Base-by-base conservation (phyloP, 1,284 basidiomycete genomes). In the Vanrija humicola region DNA sequence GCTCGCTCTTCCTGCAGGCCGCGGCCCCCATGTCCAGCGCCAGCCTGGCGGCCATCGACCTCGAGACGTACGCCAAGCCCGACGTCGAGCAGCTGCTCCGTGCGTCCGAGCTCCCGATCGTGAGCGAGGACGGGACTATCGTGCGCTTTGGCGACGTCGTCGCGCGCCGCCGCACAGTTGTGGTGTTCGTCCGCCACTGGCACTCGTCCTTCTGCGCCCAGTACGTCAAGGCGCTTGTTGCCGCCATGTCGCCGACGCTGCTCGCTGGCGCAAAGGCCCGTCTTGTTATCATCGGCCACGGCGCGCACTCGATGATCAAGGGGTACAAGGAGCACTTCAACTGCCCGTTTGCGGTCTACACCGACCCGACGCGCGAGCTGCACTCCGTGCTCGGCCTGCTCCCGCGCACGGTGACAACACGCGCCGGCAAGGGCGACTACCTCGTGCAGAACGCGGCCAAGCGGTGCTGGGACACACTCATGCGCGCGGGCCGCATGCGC, bases 191-290 rank as follows among this genome's bases (percentile, higher is more conserved):
- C 16, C 67, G 75, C n/a, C 75, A 78, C 64, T 78, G 73, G 74
- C 77, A 73, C 63, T 92, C 89, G 65, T 85, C 87, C 3, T 76
- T 85, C 29, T 90, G 88, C 71, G 88, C 90, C 68, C 88, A 92
- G 68, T 95, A 93, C 73, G 84, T 92, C 79, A 81, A 83, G 51
- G 84, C 84, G 34, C 79, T 92, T 55, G 69, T 81, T 55, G 73
- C 78, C 18, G 78, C 80, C 45, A 79, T 85, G 39, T 76, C 83
- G 47, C 76, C 78, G 10, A 80, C 80, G 44, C 79, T 80, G 5
- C 79, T 88, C 46, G 80, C 83, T 45, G 78, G 82, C 81, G 63
- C 76, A 18, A 63, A 64, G 18, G 70, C 74, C 1, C 67, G 72
- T 12, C 50, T 74, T 50, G 80, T 91, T 49, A 79, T 94, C 63